Evolutionary conservation across 495 filamentous ascomycete species (phyloP).

Genomic region (Penicillium chermesinum): DNA sequence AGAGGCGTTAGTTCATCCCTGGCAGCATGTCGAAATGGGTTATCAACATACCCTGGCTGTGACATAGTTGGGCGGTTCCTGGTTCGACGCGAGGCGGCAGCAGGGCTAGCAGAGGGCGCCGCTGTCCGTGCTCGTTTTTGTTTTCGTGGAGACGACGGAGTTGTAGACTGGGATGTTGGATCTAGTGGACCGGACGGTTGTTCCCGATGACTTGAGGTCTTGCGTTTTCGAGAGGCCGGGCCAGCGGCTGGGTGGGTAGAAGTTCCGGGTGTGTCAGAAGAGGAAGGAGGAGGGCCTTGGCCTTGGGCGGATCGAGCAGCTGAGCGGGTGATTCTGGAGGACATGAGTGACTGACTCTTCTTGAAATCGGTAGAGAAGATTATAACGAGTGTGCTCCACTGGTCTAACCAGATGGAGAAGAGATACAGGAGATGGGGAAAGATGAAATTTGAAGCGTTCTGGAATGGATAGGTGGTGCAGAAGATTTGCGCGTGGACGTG

Average conservation of each 20-base stretch:
- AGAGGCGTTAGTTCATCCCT: neutral
- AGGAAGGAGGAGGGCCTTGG: conserved; percentile 37
- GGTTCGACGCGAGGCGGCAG: conserved; percentile 50
- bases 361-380: no score
- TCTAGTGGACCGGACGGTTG: conserved; percentile 22
- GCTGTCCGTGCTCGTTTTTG: conserved; percentile 40
- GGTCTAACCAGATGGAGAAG: no score
- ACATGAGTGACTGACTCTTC: conserved; percentile 59
- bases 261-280: conserved; percentile 28
- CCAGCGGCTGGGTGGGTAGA: conserved; percentile 35
- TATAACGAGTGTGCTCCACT: no score
- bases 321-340: conserved; percentile 76
- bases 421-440: neutral
- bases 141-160: conserved; percentile 41
- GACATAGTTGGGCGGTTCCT: conserved; percentile 70
- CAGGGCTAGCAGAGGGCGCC: conserved; percentile 36
- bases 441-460: neutral
- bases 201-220: conserved; percentile 43
- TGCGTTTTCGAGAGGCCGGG: conserved; percentile 53
- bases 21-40: no score
- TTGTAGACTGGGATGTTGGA: conserved; percentile 34
- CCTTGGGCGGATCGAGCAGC: conserved; percentile 72
- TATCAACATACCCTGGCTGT: conserved; percentile 62
- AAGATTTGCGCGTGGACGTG: neutral
- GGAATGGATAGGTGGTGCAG: neutral